These are phyloP conservation scores for Plasmodium ovale DNA, from an alignment of 169 alveolate genomes.

Conservation along the genomic window DNA sequence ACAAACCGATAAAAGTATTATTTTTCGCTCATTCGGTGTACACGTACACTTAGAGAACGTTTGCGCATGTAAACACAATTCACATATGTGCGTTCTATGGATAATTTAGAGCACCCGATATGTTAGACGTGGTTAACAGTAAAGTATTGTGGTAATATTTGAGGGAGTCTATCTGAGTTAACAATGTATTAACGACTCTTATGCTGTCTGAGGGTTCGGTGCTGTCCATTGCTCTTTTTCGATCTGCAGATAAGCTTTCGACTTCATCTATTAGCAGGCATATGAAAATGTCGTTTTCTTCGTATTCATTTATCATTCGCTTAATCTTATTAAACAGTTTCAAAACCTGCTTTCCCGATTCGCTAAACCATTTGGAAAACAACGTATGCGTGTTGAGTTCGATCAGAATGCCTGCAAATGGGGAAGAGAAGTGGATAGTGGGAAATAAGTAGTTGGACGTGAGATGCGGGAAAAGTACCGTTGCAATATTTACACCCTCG, in stretches of 20 bases:
- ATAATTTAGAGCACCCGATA: conserved; percentile 81
- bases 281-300: conserved; percentile 78
- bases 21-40: too few species aligned
- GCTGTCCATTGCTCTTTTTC: conserved; percentile 81
- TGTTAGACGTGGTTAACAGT: conserved; percentile 86
- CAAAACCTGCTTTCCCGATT: conserved; percentile 87
- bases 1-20: background rate
- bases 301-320: conserved; percentile 76
- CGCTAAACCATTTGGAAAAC: conserved; percentile 88
- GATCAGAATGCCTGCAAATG: conserved; percentile 67
- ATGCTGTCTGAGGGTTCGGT: conserved; percentile 88
- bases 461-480: too few species aligned
- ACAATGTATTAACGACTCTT: conserved; percentile 87
- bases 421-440: background rate
- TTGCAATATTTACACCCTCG: too few species aligned
- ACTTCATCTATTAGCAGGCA: conserved; percentile 86
- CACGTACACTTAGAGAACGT: too few species aligned
- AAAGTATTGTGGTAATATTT: conserved; percentile 81
- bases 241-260: conserved; percentile 85
- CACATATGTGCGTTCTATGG: background rate
- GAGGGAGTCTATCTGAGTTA: conserved; percentile 85
- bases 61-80: background rate
- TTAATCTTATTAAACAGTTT: conserved; percentile 81
- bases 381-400: conserved; percentile 86
- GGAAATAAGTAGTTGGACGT: background rate